Base-by-base conservation (phyloP, 1,284 basidiomycete genomes). In the Pisolithus thermaeus region DNA sequence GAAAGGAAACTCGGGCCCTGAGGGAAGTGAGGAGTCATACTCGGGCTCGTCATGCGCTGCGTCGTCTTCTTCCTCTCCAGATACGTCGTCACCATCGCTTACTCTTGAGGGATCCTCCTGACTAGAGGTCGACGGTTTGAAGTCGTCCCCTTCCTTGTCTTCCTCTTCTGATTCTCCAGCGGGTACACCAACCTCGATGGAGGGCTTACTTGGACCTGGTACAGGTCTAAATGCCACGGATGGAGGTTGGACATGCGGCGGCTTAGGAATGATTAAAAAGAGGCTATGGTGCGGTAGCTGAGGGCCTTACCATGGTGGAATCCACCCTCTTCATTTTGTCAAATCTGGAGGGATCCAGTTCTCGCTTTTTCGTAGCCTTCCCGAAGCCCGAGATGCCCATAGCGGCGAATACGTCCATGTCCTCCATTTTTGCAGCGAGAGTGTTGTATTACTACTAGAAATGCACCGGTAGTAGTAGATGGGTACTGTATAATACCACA, bases 361-460 rank as follows among this genome's bases (percentile, higher is more conserved):
- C 71, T 55, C 75, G 79, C 68, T 83, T 84, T 64, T 81, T 80
- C 27, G 69, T 61, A 49, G 81, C 69, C 68, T 89, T 90, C 20
- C 88, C 88, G 65, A 91, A 91, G 39, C 86, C 85, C 58, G 80
- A 61, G 54, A 91, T 87, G 9, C 88, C 88, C 87, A 91, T 90
- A 14, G 84, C 80, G 6, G 85, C 81, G 58, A 90, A 76, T 28
- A 90, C 69, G 55, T 88, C 86, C 69, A 73, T 73, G 63, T 84
- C 79, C 39, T 75, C 69, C 82, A 84, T 84, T 42, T 51, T 9
- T 67, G 57, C 48, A 49, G 52, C 44, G 27, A 16, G 32, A 14
- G 32, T 14, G 11, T 5, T 14, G 32, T 35, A 0, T 14, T 35
- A 14, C 32, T 14, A 14, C 12, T 12, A 14, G 32, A 12, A 12